phyloP scores from a whole-genome alignment of 139 green algal species.

The Limnomonas spitsbergensis region DNA sequence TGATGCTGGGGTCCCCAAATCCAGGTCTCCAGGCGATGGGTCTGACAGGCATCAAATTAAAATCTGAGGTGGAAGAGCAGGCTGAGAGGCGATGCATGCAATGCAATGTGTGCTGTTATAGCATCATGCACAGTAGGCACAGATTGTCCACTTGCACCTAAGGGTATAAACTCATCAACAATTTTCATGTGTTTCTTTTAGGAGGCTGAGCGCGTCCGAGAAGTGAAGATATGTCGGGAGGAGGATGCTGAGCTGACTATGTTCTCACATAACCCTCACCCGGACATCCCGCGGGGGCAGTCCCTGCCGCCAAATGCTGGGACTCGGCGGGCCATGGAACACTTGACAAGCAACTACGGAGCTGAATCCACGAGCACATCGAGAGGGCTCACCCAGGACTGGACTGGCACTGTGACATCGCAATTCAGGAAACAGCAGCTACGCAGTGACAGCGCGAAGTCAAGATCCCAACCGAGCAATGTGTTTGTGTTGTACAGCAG shows the following conservation, averaged over 20 bases:
- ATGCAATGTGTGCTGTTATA: too few relatives aligned
- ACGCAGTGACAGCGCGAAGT: too few relatives aligned
- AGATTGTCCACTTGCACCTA: too few relatives aligned
- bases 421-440: too few relatives aligned
- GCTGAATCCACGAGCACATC: background rate
- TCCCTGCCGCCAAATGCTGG: constrained; percentile 41
- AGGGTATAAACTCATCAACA: too few relatives aligned
- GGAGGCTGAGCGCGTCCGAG: constrained; percentile 27
- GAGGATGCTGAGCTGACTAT: constrained; percentile 23
- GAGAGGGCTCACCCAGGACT: background rate
- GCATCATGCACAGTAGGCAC: too few relatives aligned
- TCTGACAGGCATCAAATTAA: too few relatives aligned
- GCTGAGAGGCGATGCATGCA: too few relatives aligned
- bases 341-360: background rate
- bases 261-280: constrained; percentile 36
- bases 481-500: constrained; percentile 10
- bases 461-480: background rate
- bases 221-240: constrained; percentile 20
- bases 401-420: too few relatives aligned
- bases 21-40: too few relatives aligned
- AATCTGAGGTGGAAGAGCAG: too few relatives aligned
- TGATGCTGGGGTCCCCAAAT: too few relatives aligned
- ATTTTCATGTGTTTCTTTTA: constrained; percentile 1
- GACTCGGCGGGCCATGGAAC: constrained; percentile 28
- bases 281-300: constrained; percentile 14